phyloP scores from a whole-genome alignment of 768 basidiomycete genomes.

The Suillus subaureus region DNA sequence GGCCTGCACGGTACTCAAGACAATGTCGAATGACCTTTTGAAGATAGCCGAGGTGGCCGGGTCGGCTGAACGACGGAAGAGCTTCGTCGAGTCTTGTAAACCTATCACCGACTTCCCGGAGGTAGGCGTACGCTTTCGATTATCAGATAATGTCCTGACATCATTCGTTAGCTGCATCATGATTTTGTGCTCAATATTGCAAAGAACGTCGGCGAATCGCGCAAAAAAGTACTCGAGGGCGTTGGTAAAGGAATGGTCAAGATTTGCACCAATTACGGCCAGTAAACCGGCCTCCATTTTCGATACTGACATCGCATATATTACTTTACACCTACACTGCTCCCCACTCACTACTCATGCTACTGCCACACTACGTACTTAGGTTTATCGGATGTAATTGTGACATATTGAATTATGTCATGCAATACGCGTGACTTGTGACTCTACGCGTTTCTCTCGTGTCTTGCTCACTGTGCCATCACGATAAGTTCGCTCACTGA shows the following conservation, averaged over 20 bases:
- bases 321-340: conserved; percentile 28
- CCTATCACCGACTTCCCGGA: conserved; percentile 37
- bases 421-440: conserved; percentile 18
- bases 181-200: conserved; percentile 63
- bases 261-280: conserved; percentile 44
- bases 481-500: conserved; percentile 15
- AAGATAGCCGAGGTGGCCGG: conserved; percentile 54
- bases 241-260: conserved; percentile 69
- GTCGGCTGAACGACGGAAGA: conserved; percentile 53
- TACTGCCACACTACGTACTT: conserved; percentile 1
- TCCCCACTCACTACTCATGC: conserved; percentile 17
- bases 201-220: conserved; percentile 69
- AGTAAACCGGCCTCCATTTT: conserved; percentile 19
- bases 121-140: conserved; percentile 28
- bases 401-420: conserved; percentile 7
- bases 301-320: conserved; percentile 11
- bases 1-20: conserved; percentile 53
- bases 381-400: neutral
- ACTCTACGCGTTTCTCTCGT: conserved; percentile 27
- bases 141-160: conserved; percentile 9
- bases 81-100: conserved; percentile 53
- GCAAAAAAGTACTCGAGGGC: conserved; percentile 72
- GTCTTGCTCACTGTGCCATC: conserved; percentile 19
- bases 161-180: conserved; percentile 51
- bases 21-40: conserved; percentile 56